Percentiles rank a stretch among this genome's conserved stretches.
phyloP scores from a whole-genome alignment of 2,329 filamentous ascomycete genomes.

The Fusarium verrucosum region DNA sequence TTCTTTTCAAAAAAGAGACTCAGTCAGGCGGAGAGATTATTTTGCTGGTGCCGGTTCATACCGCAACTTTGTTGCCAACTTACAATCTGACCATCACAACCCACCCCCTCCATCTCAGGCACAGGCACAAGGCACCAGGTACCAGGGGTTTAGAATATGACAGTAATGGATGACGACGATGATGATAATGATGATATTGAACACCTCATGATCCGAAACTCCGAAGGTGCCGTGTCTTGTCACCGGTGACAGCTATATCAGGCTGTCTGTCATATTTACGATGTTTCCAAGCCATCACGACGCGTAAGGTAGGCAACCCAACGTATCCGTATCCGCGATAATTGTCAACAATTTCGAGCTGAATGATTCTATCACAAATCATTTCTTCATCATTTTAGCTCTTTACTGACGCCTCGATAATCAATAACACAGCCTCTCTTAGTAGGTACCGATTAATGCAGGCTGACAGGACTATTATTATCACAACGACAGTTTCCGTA shows the following conservation, averaged over 20 bases:
- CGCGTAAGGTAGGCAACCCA: conserved; percentile 17
- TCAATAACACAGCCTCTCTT: neutral
- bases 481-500: neutral
- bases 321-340: conserved; percentile 33
- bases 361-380: conserved; percentile 9
- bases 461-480: neutral
- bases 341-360: neutral
- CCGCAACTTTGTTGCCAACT: conserved; percentile 23
- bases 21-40: neutral
- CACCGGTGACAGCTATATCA: neutral
- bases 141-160: conserved; percentile 29
- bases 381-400: neutral
- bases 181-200: conserved; percentile 7
- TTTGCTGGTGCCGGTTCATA: conserved; percentile 25
- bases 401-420: neutral
- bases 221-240: conserved; percentile 13
- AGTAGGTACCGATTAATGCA: neutral
- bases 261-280: neutral
- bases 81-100: conserved; percentile 1
- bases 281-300: conserved; percentile 12
- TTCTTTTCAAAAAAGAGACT: neutral
- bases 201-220: conserved; percentile 9
- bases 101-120: conserved; percentile 25
- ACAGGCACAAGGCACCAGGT: conserved; percentile 22
- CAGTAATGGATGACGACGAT: conserved; percentile 12